Evolutionary conservation across 805 yeast species (phyloP), one percentile per base, ranked within the genome.

Genomic region (Myxozyma sirexii): DNA sequence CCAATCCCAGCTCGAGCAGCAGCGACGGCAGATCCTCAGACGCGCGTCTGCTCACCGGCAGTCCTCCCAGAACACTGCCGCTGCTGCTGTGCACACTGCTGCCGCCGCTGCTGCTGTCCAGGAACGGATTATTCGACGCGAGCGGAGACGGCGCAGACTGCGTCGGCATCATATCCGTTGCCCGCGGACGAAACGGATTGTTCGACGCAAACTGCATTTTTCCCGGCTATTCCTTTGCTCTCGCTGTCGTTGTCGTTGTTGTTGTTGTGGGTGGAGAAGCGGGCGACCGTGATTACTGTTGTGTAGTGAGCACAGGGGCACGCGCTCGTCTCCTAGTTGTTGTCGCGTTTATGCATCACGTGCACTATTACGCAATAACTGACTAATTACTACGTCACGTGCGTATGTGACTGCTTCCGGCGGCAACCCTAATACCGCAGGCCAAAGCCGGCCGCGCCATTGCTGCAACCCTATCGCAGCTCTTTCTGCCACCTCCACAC

Each of bases 141-240:
- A 42, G 24, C 27, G 42, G 47, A 10, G 49, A 38, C n/a, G 64
- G 64, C 38, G 60, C 64, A n/a, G 60, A 53, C 23, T 24, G 46
- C 29, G 61, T 23, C 24, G 60, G 60, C 42, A 48, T 19, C 60
- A 60, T 56, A 12, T 59, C 54, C 39, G 48, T 35, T n/a, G 55
- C 47, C 48, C 37, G 57, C 39, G 55, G 59, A 17, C 66, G 66
- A 52, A 62, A 62, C 44, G 66, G 66, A 35, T 62, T 62, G 33
- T 62, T 62, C 33, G 64, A 59, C 31, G 66, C 63, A 44, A 60
- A 62, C 26, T 59, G 58, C 66, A 55, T 57, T 33, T 21, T 21
- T 23, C 12, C 24, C 15, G 37, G n/a, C n/a, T n/a, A n/a, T n/a
- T n/a, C 35, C 7, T 7, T n/a, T 33, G 37, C 37, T 33, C 37